Evolutionary conservation across 2,329 filamentous ascomycete genomes (phyloP).

Genomic region (Ophiostoma ulmi): DNA sequence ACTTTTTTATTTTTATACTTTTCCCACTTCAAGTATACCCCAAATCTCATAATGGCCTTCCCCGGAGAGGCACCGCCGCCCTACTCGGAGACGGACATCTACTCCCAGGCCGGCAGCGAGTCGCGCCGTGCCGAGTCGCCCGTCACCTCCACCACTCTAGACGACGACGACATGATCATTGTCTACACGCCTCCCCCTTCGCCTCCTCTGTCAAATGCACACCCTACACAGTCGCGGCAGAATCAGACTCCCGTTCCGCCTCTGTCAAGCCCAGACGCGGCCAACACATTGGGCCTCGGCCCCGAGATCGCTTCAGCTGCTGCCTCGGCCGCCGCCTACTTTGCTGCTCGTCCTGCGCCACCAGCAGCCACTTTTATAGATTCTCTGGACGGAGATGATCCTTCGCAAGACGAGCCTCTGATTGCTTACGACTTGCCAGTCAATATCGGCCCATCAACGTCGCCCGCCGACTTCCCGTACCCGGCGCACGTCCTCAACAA

Average conservation of each 20-base stretch:
- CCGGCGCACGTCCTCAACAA: constrained; percentile 34
- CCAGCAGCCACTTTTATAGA: constrained; percentile 19
- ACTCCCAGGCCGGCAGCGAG: constrained; percentile 40
- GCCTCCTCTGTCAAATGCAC: constrained; percentile 34
- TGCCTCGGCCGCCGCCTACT: constrained; percentile 42
- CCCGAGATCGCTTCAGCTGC: constrained; percentile 27
- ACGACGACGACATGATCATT: constrained; percentile 40
- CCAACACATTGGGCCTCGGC: constrained; percentile 14
- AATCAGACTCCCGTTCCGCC: not conserved
- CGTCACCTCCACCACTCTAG: constrained; percentile 12
- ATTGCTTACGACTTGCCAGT: constrained; percentile 34
- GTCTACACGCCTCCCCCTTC: constrained; percentile 51
- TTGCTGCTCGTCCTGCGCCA: constrained; percentile 41
- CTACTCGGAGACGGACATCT: constrained; percentile 54
- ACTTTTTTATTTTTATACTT: not conserved
- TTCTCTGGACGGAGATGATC: constrained; percentile 10
- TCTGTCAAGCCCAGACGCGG: constrained; percentile 4
- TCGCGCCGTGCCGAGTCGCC: not conserved
- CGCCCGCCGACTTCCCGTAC: constrained; percentile 44
- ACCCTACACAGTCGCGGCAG: not conserved
- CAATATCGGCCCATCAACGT: constrained; percentile 35
- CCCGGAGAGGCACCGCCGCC: constrained; percentile 43
- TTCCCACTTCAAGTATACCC: not conserved
- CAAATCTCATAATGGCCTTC: not conserved
- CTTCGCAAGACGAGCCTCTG: constrained; percentile 22